Conservation (phyloP, 2,329 filamentous ascomycete genomes). For the Ustilaginoidea virens region DNA sequence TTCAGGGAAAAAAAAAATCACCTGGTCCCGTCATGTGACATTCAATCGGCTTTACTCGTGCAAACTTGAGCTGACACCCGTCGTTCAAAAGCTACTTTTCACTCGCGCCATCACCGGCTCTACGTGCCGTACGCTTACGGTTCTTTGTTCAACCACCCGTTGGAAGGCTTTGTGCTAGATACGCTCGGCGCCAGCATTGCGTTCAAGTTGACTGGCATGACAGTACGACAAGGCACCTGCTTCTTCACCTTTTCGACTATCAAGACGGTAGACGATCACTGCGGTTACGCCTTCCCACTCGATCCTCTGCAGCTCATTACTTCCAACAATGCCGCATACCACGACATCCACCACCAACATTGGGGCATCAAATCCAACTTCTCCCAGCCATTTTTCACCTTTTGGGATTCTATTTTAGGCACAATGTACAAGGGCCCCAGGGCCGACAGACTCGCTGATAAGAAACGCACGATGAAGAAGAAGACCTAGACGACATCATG, state of each 20-base stretch:
- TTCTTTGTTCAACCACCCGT: slow-evolving; percentile 88
- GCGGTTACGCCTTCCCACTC: slow-evolving; percentile 89
- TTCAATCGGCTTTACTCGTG: no score
- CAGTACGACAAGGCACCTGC: slow-evolving; percentile 68
- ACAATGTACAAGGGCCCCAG: slow-evolving; percentile 68
- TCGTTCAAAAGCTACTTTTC: slow-evolving; percentile 53
- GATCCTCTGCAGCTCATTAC: slow-evolving; percentile 86
- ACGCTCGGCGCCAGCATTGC: slow-evolving; percentile 74
- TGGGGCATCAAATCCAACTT: slow-evolving; percentile 98
- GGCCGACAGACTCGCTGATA: slow-evolving; percentile 22
- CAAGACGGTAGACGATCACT: slow-evolving; percentile 97
- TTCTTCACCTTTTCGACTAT: slow-evolving; percentile 83
- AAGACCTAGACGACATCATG: slow-evolving; percentile 10
- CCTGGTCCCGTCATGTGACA: no score
- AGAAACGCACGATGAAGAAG: slow-evolving; percentile 14
- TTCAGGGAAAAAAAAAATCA: no score
- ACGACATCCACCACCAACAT: slow-evolving; percentile 96
- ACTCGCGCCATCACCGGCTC: slow-evolving; percentile 88
- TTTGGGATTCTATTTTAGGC: slow-evolving; percentile 74
- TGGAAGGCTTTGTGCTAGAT: slow-evolving; percentile 88
- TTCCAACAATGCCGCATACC: slow-evolving; percentile 89
- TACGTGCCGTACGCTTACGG: slow-evolving; percentile 97
- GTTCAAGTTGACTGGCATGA: slow-evolving; percentile 72
- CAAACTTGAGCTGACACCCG: no score
- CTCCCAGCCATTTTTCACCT: slow-evolving; percentile 83